phyloP scores from a whole-genome alignment of 1,139 yeast genomes.

The Suhomyces atakaporum region DNA sequence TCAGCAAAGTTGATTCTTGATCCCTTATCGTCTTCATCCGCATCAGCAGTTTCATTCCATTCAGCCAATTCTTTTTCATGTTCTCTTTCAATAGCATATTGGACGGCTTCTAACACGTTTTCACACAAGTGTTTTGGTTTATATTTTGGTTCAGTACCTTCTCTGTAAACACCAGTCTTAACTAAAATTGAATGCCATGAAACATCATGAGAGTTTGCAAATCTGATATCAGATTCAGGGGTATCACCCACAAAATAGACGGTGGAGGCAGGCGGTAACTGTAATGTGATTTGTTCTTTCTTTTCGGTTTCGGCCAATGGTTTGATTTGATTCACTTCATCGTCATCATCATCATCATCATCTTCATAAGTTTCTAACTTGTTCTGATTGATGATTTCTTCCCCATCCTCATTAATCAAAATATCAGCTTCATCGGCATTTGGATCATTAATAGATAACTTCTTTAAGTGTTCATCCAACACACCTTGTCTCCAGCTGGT shows the following conservation, averaged over 20 bases:
- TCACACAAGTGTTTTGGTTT: slow-evolving; percentile 73
- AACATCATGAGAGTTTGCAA: slow-evolving; percentile 82
- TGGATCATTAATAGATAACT: slow-evolving; percentile 48
- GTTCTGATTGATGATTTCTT: slow-evolving; percentile 48
- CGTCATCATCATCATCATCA: slow-evolving; percentile 31
- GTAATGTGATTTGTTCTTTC: slow-evolving; percentile 47
- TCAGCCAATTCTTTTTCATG: slow-evolving; percentile 68
- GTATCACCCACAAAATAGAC: slow-evolving; percentile 91
- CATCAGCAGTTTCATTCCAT: slow-evolving; percentile 61
- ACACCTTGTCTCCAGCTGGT: slow-evolving; percentile 78
- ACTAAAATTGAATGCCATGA: slow-evolving; percentile 85
- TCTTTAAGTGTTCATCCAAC: slow-evolving; percentile 69
- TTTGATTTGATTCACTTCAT: slow-evolving; percentile 28
- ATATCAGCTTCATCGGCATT: slow-evolving; percentile 50
- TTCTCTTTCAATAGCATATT: slow-evolving; percentile 80
- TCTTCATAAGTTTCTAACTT: slow-evolving; percentile 42
- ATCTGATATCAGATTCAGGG: slow-evolving; percentile 87
- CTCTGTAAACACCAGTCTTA: slow-evolving; percentile 84
- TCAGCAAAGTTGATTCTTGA: slow-evolving; percentile 49
- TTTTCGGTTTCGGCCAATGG: slow-evolving; percentile 33
- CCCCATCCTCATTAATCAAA: slow-evolving; percentile 50
- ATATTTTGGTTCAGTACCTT: slow-evolving; percentile 75
- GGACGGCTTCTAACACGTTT: slow-evolving; percentile 77
- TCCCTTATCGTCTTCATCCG: slow-evolving; percentile 31
- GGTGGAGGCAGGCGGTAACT: slow-evolving; percentile 79